Evolutionary conservation across 2,329 filamentous ascomycete species (phyloP).

Genomic region (Epichloe aotearoae): DNA sequence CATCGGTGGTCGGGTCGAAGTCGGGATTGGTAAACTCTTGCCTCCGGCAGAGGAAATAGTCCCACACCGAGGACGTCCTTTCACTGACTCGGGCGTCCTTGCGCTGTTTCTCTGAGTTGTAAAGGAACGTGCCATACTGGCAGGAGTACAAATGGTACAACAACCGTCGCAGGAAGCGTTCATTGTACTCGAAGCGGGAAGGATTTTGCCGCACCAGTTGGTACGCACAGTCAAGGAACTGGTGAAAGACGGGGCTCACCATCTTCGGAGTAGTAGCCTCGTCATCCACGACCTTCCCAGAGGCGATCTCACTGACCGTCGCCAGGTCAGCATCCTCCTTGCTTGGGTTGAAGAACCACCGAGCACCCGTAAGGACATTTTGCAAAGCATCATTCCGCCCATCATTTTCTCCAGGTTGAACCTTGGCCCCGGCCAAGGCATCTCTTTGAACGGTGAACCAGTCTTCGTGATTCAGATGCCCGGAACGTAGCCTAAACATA

Average conservation of each 20-base stretch:
- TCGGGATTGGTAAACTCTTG: constrained; percentile 71
- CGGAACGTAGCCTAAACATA: constrained; percentile 90
- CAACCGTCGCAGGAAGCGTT: constrained; percentile 76
- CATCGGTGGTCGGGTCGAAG: constrained; percentile 64
- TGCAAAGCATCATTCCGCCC: constrained; percentile 64
- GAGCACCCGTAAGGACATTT: constrained; percentile 74
- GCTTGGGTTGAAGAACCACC: constrained; percentile 74
- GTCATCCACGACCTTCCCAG: constrained; percentile 30
- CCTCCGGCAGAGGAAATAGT: constrained; percentile 76
- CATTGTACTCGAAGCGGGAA: constrained; percentile 88
- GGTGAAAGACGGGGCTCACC: constrained; percentile 91
- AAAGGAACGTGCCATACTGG: constrained; percentile 93
- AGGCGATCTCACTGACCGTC: constrained; percentile 26
- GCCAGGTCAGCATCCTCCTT: constrained; percentile 49
- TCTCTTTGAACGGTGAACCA: constrained; percentile 90
- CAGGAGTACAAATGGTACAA: constrained; percentile 92
- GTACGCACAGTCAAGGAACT: constrained; percentile 90
- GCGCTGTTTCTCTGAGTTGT: constrained; percentile 86
- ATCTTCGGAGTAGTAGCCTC: constrained; percentile 75
- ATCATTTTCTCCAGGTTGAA: constrained; percentile 49
- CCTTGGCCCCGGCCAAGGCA: constrained; percentile 48
- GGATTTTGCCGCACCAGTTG: constrained; percentile 79
- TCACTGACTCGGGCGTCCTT: constrained; percentile 54
- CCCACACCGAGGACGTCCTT: constrained; percentile 80
- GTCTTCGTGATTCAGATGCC: constrained; percentile 77